Conservation (phyloP, 352 stramenopile genomes). For the Globisporangium cystogenes region DNA sequence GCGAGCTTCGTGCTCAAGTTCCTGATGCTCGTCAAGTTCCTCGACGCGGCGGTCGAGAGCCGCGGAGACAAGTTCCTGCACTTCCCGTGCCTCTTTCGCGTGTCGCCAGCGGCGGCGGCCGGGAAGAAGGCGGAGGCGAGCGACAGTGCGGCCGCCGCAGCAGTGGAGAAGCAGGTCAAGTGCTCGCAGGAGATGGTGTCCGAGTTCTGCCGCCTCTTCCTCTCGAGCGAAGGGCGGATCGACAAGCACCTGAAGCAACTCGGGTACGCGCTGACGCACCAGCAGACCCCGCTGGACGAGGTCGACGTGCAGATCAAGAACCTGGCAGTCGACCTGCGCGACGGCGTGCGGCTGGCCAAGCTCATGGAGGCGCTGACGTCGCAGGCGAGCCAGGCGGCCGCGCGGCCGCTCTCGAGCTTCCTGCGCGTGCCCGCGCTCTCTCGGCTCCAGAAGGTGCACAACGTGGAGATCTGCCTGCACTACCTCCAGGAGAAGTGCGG, state of each 20-base stretch:
- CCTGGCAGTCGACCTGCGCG: slow-evolving; percentile 93
- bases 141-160: slow-evolving; percentile 13
- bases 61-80: slow-evolving; percentile 74
- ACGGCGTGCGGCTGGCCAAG: slow-evolving; percentile 92
- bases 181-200: slow-evolving; percentile 90
- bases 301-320: slow-evolving; percentile 91
- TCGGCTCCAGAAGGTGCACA: slow-evolving; percentile 96
- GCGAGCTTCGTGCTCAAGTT: slow-evolving; percentile 89
- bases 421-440: slow-evolving; percentile 93
- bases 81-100: slow-evolving; percentile 89
- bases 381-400: slow-evolving; percentile 9
- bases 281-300: slow-evolving; percentile 93
- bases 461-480: slow-evolving; percentile 90
- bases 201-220: slow-evolving; percentile 90
- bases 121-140: slow-evolving; percentile 10
- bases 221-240: slow-evolving; percentile 93
- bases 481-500: slow-evolving; percentile 76
- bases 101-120: slow-evolving; percentile 12
- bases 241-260: slow-evolving; percentile 90
- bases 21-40: slow-evolving; percentile 90
- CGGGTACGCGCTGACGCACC: slow-evolving; percentile 85
- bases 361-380: slow-evolving; percentile 89
- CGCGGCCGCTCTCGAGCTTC: slow-evolving; percentile 53
- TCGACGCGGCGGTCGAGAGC: slow-evolving; percentile 83
- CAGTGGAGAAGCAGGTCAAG: slow-evolving; percentile 60